Evolutionary conservation across 495 filamentous ascomycete genomes (phyloP), one percentile per base, ranked within the genome.

Genomic region (Recurvomyces mirabilis): DNA sequence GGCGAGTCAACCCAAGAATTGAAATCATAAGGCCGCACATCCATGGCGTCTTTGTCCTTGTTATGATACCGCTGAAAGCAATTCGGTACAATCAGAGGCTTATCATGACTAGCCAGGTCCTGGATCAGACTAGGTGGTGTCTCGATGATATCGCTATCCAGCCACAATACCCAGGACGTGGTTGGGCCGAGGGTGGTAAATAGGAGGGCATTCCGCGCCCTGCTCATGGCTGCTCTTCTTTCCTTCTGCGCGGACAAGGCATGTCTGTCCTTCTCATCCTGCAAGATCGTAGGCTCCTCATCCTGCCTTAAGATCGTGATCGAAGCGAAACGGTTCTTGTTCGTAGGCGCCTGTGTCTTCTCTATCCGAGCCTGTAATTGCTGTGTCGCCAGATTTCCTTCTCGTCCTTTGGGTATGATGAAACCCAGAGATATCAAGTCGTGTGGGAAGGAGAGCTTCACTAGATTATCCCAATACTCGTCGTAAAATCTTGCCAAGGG

Each of bases 121-220:
- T 98, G 86, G 54, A 98, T 94, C 11, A 98, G 68, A 4, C 75
- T 76, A 2, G 76, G 63, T 0, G 91, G 91, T 1, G 85, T 87
- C 64, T 98, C 91, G 50, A 96, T 53, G 51, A 98, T 84, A 56
- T 98, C 91, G 20, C 81, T 73, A 56, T 98, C 91, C 20, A 98
- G 67, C 91, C 91, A 98, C 38, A 98, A 69, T 19, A 98, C 88
- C 91, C 91, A 98, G 5, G 84, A 84, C 0, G 87, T 95, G 14
- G 75, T 72, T n/a, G 87, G 87, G 3, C 91, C 93, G 11, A 98
- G 69, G 0, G 89, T 96, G n/a, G 93, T 95, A 66, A 96, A 98
- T 45, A 98, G 70, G 18, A 98, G 72, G 33, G 84, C 89, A 56
- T 98, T 98, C 23, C 91, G 77, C 24, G 91, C 93, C 46, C 83